Conservation (phyloP, 495 filamentous ascomycete genomes). For the Ramalina intermedia region DNA sequence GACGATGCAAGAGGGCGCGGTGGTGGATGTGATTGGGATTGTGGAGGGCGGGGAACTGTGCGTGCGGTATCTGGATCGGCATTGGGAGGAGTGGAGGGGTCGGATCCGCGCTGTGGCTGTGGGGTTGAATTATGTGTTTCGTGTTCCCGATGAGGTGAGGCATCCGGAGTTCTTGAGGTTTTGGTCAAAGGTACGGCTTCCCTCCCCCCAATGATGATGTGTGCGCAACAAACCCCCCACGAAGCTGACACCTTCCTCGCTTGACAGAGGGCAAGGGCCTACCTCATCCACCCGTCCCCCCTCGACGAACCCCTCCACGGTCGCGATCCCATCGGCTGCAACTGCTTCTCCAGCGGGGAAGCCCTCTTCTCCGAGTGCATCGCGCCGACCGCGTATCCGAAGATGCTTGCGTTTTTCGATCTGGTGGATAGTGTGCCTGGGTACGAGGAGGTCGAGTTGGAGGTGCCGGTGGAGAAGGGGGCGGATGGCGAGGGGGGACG, state of each 20-base stretch:
- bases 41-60: constrained; percentile 40
- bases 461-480: constrained; percentile 1
- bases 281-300: constrained; percentile 35
- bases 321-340: constrained; percentile 25
- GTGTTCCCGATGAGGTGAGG: constrained; percentile 13
- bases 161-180: constrained; percentile 30
- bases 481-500: background rate
- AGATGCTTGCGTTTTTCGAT: constrained; percentile 31
- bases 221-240: background rate
- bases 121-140: constrained; percentile 24
- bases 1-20: constrained; percentile 27
- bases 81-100: constrained; percentile 34
- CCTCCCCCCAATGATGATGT: constrained; percentile 1
- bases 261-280: constrained; percentile 42
- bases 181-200: constrained; percentile 26
- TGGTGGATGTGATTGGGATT: constrained; percentile 51
- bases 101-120: constrained; percentile 26
- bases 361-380: constrained; percentile 26
- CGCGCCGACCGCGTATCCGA: constrained; percentile 21
- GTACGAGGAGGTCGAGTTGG: constrained; percentile 16
- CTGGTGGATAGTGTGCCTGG: constrained; percentile 20
- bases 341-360: constrained; percentile 35
- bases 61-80: constrained; percentile 38
- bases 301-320: constrained; percentile 34
- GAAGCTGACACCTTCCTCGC: background rate